Conservation (phyloP, 345 rosid genomes). For the Eucalyptus sp. region DNA sequence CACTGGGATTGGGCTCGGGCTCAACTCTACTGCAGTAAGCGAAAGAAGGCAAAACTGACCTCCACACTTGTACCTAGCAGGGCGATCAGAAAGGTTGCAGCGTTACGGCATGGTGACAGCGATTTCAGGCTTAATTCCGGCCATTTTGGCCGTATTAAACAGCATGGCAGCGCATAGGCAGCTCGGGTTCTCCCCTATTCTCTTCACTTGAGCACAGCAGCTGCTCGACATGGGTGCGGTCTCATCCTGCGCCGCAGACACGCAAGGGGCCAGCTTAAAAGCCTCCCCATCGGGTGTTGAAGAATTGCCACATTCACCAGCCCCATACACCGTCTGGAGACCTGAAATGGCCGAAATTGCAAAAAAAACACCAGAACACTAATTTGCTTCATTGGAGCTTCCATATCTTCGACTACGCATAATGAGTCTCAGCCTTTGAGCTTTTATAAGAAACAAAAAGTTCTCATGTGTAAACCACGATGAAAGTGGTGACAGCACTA, state of each 20-base stretch:
- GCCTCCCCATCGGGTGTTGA: slow-evolving; percentile 74
- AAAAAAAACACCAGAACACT: slow-evolving; percentile 23
- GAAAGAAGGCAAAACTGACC: neutral
- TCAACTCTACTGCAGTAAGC: neutral
- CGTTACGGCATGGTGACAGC: slow-evolving; percentile 86
- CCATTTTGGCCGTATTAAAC: slow-evolving; percentile 52
- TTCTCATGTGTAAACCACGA: neutral
- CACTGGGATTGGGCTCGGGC: neutral
- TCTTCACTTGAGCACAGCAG: slow-evolving; percentile 61
- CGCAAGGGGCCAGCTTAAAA: slow-evolving; percentile 72
- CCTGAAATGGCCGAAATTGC: slow-evolving; percentile 14
- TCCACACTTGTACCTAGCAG: slow-evolving; percentile 79
- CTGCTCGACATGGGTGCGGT: slow-evolving; percentile 37
- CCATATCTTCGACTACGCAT: slow-evolving; percentile 12
- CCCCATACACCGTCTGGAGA: slow-evolving; percentile 35
- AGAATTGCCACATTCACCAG: slow-evolving; percentile 70
- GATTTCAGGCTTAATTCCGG: slow-evolving; percentile 55
- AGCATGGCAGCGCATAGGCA: slow-evolving; percentile 89
- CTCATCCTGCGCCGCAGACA: slow-evolving; percentile 44
- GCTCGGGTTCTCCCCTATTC: slow-evolving; percentile 55
- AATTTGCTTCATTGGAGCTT: slow-evolving; percentile 14
- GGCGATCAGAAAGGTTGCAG: slow-evolving; percentile 64
- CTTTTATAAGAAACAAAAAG: neutral
- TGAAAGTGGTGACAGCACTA: slow-evolving; percentile 47
- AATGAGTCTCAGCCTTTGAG: neutral